Percentiles rank a stretch among this genome's conserved stretches.
Evolutionary conservation across 2,329 filamentous ascomycete genomes (phyloP).

Genomic region (Periconia digitata): DNA sequence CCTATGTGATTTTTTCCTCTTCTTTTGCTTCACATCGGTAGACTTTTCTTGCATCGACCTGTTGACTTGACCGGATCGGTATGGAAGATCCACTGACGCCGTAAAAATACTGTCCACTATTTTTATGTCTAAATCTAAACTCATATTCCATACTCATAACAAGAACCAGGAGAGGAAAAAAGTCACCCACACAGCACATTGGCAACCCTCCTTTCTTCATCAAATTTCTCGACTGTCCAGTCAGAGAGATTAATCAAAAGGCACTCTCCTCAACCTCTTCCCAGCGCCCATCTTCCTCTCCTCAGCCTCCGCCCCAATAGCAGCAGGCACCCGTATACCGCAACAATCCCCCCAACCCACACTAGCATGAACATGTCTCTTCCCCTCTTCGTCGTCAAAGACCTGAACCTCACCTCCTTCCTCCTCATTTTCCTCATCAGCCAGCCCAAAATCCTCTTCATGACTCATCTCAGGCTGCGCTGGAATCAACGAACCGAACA

Average conservation of each 20-base stretch:
- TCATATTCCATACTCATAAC: no score
- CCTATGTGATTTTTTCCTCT: no score
- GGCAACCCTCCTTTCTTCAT: no score
- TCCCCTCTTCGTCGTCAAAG: constrained; percentile 64
- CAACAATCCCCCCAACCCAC: constrained; percentile 91
- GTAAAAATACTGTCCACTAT: no score
- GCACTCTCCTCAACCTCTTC: constrained; percentile 67
- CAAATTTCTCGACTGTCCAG: not conserved
- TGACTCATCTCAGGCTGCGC: constrained; percentile 80
- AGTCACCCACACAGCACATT: no score
- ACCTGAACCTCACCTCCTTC: constrained; percentile 56
- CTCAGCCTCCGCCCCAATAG: constrained; percentile 86
- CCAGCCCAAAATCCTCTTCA: constrained; percentile 54
- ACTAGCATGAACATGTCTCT: constrained; percentile 69
- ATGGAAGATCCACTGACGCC: no score
- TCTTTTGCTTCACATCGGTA: no score
- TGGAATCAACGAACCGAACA: constrained; percentile 85
- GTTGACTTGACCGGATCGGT: no score
- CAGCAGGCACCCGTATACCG: constrained; percentile 95
- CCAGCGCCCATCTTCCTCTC: constrained; percentile 73
- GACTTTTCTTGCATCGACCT: no score
- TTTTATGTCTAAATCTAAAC: no score
- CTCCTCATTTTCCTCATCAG: constrained; percentile 43
- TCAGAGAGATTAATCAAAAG: constrained; percentile 66
- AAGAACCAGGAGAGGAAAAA: no score